Conservation (phyloP, 1,284 basidiomycete genomes). For the Exsudoporus floridanus region DNA sequence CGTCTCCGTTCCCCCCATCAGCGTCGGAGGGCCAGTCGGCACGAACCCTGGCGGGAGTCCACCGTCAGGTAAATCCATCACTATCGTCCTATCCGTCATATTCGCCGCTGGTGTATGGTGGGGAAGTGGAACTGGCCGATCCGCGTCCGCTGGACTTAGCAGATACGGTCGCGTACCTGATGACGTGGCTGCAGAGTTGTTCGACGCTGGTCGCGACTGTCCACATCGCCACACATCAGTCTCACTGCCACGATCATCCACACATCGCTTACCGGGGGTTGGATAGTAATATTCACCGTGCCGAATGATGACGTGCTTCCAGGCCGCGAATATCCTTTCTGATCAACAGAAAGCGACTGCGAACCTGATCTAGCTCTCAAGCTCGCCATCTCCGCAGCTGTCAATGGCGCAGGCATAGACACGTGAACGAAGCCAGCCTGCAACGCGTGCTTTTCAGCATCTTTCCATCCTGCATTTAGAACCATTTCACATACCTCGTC, state of each 20-base stretch:
- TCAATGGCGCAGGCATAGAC: conserved; percentile 34
- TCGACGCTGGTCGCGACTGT: conserved; percentile 34
- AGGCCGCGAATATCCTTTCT: conserved; percentile 19
- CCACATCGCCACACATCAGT: conserved; percentile 6
- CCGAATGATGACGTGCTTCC: conserved; percentile 33
- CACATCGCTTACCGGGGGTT: conserved; percentile 31
- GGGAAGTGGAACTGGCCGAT: conserved; percentile 35
- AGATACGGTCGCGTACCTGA: conserved; percentile 27
- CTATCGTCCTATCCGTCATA: conserved; percentile 12
- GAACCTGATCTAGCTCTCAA: conserved; percentile 21
- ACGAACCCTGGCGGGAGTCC: conserved; percentile 33
- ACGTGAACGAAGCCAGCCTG: conserved; percentile 37
- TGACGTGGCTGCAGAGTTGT: conserved; percentile 26
- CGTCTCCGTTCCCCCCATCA: conserved; percentile 12
- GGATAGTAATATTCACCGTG: conserved; percentile 35
- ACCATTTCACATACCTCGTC: conserved; percentile 29
- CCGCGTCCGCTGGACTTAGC: conserved; percentile 35
- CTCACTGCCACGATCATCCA: neutral
- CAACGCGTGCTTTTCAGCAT: conserved; percentile 5
- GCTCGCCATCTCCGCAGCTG: conserved; percentile 24
- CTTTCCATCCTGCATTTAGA: neutral
- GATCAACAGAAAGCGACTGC: conserved; percentile 27
- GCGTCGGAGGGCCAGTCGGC: conserved; percentile 22
- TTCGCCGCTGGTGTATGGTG: conserved; percentile 4
- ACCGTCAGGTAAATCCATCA: conserved; percentile 27